These are phyloP conservation scores for Cucurbita pepo DNA, from an alignment of 306 rosid genomes.

Conservation along the genomic window DNA sequence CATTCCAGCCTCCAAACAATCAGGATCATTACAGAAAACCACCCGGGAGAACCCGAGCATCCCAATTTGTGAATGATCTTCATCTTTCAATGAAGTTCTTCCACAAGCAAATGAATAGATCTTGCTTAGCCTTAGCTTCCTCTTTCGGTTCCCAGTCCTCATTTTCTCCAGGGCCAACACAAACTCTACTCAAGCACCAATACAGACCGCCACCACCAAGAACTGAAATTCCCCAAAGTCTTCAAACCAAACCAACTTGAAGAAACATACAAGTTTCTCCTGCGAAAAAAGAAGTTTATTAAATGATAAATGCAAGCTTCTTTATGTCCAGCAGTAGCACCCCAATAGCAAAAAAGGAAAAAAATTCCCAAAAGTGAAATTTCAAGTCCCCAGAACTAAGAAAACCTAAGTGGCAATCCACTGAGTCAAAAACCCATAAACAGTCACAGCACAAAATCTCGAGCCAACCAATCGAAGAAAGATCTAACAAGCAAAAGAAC, in stretches of 20 bases:
- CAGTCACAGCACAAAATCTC: conserved; percentile 9
- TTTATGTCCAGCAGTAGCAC: neutral
- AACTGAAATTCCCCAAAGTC: neutral
- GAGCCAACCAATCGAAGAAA: neutral
- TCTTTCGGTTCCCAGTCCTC: conserved; percentile 30
- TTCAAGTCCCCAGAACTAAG: neutral
- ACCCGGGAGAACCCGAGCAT: conserved; percentile 61
- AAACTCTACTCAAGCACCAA: neutral
- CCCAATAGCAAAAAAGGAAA: neutral
- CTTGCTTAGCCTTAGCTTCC: conserved; percentile 58
- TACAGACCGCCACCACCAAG: neutral
- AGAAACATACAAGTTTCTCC: neutral
- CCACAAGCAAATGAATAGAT: conserved; percentile 71
- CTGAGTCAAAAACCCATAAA: conserved; percentile 7
- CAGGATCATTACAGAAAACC: conserved; percentile 62
- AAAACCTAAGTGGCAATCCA: too few relatives aligned
- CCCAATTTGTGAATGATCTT: conserved; percentile 59
- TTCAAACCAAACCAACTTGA: neutral
- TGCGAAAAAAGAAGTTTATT: neutral
- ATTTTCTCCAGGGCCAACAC: conserved; percentile 12
- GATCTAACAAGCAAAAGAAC: neutral
- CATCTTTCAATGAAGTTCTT: conserved; percentile 38
- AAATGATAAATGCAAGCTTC: neutral
- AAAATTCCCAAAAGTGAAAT: neutral
- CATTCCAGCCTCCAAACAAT: conserved; percentile 29